Conservation (phyloP, 495 filamentous ascomycete genomes). For the Penicillium macrosclerotiorum region DNA sequence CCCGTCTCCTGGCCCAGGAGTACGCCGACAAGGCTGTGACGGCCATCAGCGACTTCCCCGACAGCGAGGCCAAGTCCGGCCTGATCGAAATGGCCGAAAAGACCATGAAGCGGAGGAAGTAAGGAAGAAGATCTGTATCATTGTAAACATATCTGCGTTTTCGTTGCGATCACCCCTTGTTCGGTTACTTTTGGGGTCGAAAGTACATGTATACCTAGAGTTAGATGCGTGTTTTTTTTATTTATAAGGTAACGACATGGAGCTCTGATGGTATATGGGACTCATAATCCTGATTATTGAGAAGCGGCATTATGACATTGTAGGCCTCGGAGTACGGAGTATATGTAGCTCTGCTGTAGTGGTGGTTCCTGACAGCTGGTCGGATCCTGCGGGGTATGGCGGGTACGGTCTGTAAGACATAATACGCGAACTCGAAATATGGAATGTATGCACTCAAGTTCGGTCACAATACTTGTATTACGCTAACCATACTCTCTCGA, state of each 20-base stretch:
- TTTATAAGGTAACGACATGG: slow-evolving; percentile 5
- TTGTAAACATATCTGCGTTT: slow-evolving; percentile 24
- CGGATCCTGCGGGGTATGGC: slow-evolving; percentile 23
- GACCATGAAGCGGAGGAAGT: slow-evolving; percentile 86
- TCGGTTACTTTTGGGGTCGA: slow-evolving; percentile 9
- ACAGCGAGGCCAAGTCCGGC: slow-evolving; percentile 87
- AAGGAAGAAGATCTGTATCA: slow-evolving; percentile 19
- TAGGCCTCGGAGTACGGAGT: no score
- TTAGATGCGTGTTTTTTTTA: slow-evolving; percentile 12
- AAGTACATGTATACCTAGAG: slow-evolving; percentile 25
- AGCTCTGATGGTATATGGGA: background rate
- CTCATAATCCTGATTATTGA: background rate
- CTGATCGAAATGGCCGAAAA: slow-evolving; percentile 92
- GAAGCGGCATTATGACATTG: no score
- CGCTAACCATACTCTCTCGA: slow-evolving; percentile 2
- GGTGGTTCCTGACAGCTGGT: slow-evolving; percentile 27
- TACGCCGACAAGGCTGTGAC: slow-evolving; percentile 86
- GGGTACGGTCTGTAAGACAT: no score
- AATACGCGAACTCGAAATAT: no score
- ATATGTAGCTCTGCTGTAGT: background rate
- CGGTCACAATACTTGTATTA: background rate
- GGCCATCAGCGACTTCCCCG: slow-evolving; percentile 78
- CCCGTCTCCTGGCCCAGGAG: slow-evolving; percentile 80
- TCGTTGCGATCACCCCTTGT: slow-evolving; percentile 4
- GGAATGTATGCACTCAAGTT: background rate